phyloP scores from a whole-genome alignment of 139 green algal genomes.

The Chlorella sp. region DNA sequence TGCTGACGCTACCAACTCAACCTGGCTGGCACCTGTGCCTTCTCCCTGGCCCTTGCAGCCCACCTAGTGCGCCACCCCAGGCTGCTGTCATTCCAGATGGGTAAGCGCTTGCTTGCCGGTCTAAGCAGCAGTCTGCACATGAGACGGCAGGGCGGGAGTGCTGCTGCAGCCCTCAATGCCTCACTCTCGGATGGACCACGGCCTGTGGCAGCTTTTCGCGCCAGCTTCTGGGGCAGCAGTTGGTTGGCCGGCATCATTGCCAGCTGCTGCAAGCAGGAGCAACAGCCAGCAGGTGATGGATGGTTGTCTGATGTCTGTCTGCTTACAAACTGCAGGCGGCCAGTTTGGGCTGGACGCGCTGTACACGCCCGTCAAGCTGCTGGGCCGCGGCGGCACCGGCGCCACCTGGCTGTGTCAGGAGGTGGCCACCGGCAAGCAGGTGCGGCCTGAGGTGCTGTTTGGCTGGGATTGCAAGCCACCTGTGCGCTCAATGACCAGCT shows the following conservation, averaged over 20 bases:
- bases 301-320: not conserved
- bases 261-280: not conserved
- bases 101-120: not conserved
- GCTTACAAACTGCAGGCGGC: not conserved
- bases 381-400: slow-evolving; percentile 31
- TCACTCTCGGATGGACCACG: not conserved
- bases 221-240: no score
- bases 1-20: slow-evolving; percentile 1
- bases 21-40: not conserved
- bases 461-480: not conserved
- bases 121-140: no score
- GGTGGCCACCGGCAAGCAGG: not conserved
- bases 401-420: slow-evolving; percentile 20
- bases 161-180: not conserved
- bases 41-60: not conserved
- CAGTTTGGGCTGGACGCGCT: slow-evolving; percentile 32
- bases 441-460: not conserved
- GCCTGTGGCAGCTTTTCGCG: no score
- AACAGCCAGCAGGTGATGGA: no score
- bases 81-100: slow-evolving; percentile 25
- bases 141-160: not conserved
- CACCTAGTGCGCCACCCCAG: slow-evolving; percentile 42
- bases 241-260: not conserved
- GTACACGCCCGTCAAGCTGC: slow-evolving; percentile 10
- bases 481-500: not conserved